phyloP scores from a whole-genome alignment of 2,329 filamentous ascomycete genomes.

The Hirsutella thompsonii region DNA sequence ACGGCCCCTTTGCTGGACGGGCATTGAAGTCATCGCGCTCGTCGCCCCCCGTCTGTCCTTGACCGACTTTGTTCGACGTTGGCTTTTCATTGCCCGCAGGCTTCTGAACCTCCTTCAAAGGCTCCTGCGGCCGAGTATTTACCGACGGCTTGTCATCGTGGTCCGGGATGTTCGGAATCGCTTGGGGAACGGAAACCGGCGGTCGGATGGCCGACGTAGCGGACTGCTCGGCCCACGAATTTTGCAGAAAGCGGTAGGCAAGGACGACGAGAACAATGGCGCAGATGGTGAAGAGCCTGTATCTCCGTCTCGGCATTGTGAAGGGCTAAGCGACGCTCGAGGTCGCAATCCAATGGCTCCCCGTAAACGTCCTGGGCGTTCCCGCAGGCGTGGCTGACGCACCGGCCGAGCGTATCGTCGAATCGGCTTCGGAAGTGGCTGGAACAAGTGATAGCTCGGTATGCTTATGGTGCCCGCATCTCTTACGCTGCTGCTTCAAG shows the following conservation, averaged over 20 bases:
- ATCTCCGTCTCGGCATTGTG: constrained; percentile 46
- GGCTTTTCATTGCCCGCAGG: neutral
- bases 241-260: constrained; percentile 34
- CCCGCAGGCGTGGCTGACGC: too few species aligned
- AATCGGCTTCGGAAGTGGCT: too few species aligned
- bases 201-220: neutral
- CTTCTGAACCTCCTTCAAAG: neutral
- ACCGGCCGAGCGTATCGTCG: too few species aligned
- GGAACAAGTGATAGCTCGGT: too few species aligned
- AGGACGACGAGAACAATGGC: constrained; percentile 41
- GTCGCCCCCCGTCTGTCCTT: constrained; percentile 2
- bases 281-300: constrained; percentile 45
- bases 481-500: too few species aligned
- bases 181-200: neutral
- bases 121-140: neutral
- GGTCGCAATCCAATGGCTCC: too few species aligned
- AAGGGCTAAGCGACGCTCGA: neutral
- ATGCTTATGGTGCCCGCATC: too few species aligned
- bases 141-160: neutral
- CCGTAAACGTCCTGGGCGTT: too few species aligned
- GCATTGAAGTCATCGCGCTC: constrained; percentile 3
- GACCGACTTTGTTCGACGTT: neutral
- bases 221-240: constrained; percentile 20
- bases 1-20: constrained; percentile 1
- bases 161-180: neutral